Evolutionary conservation across 495 filamentous ascomycete species (phyloP), one percentile per base, ranked within the genome.

Genomic region (Aspergillus cavernicola): DNA sequence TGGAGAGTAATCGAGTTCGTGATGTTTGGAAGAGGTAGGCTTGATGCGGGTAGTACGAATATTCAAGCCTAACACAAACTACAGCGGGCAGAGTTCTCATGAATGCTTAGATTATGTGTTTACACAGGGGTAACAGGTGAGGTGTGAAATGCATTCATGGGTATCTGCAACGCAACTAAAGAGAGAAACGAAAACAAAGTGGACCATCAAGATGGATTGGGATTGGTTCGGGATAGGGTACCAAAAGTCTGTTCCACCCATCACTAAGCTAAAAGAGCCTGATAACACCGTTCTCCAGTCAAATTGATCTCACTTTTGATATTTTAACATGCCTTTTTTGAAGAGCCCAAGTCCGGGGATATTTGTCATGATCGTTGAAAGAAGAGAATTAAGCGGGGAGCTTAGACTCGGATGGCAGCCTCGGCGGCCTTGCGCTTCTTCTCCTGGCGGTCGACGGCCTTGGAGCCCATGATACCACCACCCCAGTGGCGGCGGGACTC

Each of bases 381-480:
- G 22, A 20, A 19, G 16, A 42, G 35, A 22, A 23, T 37, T 52
- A 53, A 52, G 32, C 46, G 48, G 32, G 38, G 31, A 16, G 62
- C 62, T 80, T 95, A 97, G 77, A 99, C 90, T 83, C 96, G 96
- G 86, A 97, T 88, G 63, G 92, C 90, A 54, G 70, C 71, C 73
- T 97, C 93, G 58, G 93, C 65, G 63, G 90, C 89, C 85, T 96
- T 96, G 80, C 90, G 83, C 82, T 90, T 91, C 90, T 97, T 97
- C 79, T 91, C 88, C 66, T 85, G 85, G 68, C 86, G 83, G 69
- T 88, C 91, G 66, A 89, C 84, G 67, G 95, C 92, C 88, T 99
- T 99, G 72, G 84, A 80, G 63, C 95, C 95, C 92, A 97, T 96
- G 80, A 97, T 96, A 77, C 95, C 95, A 84, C 95, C 95, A 80